Evolutionary conservation across 306 rosid genomes (phyloP).

Genomic region (Vachellia collinsii): DNA sequence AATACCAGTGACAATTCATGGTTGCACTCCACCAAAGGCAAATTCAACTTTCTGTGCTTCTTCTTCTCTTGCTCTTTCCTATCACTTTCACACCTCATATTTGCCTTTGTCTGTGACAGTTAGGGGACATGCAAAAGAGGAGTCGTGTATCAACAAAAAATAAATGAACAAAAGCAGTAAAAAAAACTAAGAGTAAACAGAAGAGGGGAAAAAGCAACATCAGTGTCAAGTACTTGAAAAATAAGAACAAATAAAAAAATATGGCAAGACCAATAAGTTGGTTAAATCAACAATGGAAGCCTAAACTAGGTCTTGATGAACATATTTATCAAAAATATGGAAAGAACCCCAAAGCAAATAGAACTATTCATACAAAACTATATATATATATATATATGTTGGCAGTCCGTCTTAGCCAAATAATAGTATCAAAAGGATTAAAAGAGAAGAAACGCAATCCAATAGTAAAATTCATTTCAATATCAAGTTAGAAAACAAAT

Average conservation of each 20-base stretch:
- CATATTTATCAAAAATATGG: background rate
- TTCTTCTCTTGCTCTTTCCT: constrained; percentile 79
- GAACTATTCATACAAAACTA: background rate
- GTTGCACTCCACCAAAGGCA: constrained; percentile 62
- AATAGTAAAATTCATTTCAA: constrained; percentile 2
- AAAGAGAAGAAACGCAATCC: background rate
- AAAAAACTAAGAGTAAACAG: too few species aligned
- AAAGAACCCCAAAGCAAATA: background rate
- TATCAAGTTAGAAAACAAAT: constrained; percentile 9
- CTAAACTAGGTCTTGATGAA: constrained; percentile 19
- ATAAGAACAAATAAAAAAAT: background rate
- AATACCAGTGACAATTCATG: constrained; percentile 53
- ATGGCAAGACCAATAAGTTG: background rate
- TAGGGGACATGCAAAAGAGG: constrained; percentile 25
- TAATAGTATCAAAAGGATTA: background rate
- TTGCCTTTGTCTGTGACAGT: constrained; percentile 60
- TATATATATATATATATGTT: background rate
- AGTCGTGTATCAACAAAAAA: background rate
- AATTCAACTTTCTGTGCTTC: constrained; percentile 68
- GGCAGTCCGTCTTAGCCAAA: constrained; percentile 7
- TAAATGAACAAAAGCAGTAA: background rate
- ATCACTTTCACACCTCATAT: constrained; percentile 77
- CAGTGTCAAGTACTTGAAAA: background rate
- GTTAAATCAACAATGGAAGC: background rate
- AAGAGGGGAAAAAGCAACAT: background rate